Percentiles rank a stretch among this genome's conserved stretches.
Evolutionary conservation across 352 stramenopile genomes (phyloP).

Genomic region (Globisporangium cederbergense): DNA sequence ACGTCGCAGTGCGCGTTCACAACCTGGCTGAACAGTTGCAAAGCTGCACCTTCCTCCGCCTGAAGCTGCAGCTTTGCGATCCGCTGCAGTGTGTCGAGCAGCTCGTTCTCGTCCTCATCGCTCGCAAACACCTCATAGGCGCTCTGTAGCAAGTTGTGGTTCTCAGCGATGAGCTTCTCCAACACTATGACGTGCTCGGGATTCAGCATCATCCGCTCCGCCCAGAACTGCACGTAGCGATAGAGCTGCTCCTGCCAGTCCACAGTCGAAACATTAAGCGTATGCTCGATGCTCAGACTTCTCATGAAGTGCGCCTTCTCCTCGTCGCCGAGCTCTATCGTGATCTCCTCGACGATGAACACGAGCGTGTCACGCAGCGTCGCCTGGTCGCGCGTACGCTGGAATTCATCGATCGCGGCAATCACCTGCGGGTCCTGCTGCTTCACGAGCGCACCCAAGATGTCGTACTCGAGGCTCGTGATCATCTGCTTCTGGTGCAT

Average conservation of each 20-base stretch:
- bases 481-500: slow-evolving; percentile 60
- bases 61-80: slow-evolving; percentile 63
- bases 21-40: slow-evolving; percentile 26
- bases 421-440: slow-evolving; percentile 58
- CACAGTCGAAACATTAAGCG: slow-evolving; percentile 5
- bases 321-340: slow-evolving; percentile 56
- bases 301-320: slow-evolving; percentile 43
- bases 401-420: slow-evolving; percentile 33
- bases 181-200: slow-evolving; percentile 35
- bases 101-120: slow-evolving; percentile 55
- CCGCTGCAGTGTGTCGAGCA: slow-evolving; percentile 68
- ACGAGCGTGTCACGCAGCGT: slow-evolving; percentile 49
- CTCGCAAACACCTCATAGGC: slow-evolving; percentile 63
- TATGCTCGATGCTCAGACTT: slow-evolving; percentile 20
- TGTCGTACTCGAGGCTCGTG: slow-evolving; percentile 55
- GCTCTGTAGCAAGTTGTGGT: slow-evolving; percentile 68
- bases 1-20: slow-evolving; percentile 40
- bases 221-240: slow-evolving; percentile 48
- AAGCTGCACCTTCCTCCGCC: slow-evolving; percentile 36
- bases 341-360: slow-evolving; percentile 60
- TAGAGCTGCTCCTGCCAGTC: slow-evolving; percentile 51
- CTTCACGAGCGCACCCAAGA: slow-evolving; percentile 52
- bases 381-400: slow-evolving; percentile 28
- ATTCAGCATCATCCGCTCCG: slow-evolving; percentile 26
- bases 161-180: slow-evolving; percentile 36